phyloP scores from a whole-genome alignment of 768 basidiomycete species.

The Pisolithus microcarpus region DNA sequence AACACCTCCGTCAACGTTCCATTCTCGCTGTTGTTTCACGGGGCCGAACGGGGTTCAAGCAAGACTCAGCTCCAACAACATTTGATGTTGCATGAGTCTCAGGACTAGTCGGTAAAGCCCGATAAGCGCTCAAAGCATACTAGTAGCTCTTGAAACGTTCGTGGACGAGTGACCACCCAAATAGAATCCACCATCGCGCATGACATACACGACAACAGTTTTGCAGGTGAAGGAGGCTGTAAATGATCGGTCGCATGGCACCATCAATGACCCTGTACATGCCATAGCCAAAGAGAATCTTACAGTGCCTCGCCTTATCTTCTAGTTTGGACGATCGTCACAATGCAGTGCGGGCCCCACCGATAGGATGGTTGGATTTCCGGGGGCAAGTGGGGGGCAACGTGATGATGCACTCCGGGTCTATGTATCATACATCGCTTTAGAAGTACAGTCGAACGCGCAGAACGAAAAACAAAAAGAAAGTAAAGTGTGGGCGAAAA shows the following conservation, averaged over 20 bases:
- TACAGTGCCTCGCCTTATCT: background rate
- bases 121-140: background rate
- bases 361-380: background rate
- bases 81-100: background rate
- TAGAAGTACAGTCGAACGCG: conserved; percentile 23
- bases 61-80: background rate
- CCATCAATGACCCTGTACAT: background rate
- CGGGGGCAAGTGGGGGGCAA: background rate
- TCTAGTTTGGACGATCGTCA: background rate
- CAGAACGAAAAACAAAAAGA: conserved; percentile 7
- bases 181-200: too few species aligned
- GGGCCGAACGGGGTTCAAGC: background rate
- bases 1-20: background rate
- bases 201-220: too few species aligned
- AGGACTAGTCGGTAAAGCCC: too few species aligned
- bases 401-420: conserved; percentile 3
- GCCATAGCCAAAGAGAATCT: background rate
- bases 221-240: background rate
- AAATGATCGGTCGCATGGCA: conserved; percentile 1
- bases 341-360: background rate
- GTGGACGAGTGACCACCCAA: too few species aligned
- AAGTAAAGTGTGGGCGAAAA: conserved; percentile 1
- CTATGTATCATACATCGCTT: conserved; percentile 17
- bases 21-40: background rate
- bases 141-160: too few species aligned